Evolutionary conservation across 371 early-diverging fungal genomes (phyloP).

Genomic region (Coemansia sp.): DNA sequence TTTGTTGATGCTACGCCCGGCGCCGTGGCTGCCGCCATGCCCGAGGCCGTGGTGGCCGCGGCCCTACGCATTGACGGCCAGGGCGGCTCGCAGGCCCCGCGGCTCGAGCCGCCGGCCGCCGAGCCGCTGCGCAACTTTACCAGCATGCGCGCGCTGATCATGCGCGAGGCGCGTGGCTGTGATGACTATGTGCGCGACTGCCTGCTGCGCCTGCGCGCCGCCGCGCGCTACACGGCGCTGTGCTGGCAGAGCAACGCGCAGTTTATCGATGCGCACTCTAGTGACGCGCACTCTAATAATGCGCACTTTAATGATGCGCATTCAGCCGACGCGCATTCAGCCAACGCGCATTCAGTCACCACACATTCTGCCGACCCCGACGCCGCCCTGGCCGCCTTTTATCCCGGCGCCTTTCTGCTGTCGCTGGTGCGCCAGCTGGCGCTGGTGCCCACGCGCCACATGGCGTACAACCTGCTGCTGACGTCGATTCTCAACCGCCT

Average conservation of each 20-base stretch:
- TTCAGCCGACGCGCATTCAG: too few species aligned
- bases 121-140: constrained; percentile 18
- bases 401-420: constrained; percentile 42
- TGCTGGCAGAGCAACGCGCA: constrained; percentile 22
- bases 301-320: too few species aligned
- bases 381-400: constrained; percentile 17
- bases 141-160: constrained; percentile 29
- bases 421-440: constrained; percentile 38
- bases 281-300: too few species aligned
- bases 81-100: too few species aligned
- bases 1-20: constrained; percentile 41
- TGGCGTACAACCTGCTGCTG: constrained; percentile 49
- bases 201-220: constrained; percentile 14
- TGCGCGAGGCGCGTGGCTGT: constrained; percentile 41
- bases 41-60: constrained; percentile 39
- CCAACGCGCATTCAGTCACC: too few species aligned
- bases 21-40: constrained; percentile 34
- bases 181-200: constrained; percentile 44
- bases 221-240: not conserved
- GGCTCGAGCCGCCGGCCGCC: not conserved
- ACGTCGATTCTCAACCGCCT: constrained; percentile 46
- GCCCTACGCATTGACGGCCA: constrained; percentile 22
- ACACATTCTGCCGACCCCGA: not conserved
- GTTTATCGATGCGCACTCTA: not conserved
- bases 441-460: constrained; percentile 26